phyloP scores from a whole-genome alignment of 768 basidiomycete species.

The Calocybe gangraenosa region DNA sequence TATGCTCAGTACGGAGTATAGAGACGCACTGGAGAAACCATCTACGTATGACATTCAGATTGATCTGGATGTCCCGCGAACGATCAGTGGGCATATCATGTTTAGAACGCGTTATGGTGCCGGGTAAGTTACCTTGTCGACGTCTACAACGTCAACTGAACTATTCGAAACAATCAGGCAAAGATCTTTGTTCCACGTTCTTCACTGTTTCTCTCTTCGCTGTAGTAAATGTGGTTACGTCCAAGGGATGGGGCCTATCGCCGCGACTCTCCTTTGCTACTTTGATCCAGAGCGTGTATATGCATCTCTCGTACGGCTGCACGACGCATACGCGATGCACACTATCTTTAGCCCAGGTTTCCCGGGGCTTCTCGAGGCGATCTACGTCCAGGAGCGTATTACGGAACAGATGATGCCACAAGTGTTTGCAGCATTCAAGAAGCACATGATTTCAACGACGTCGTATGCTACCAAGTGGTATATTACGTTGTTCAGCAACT shows the following conservation, averaged over 20 bases:
- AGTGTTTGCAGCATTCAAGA: constrained; percentile 82
- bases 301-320: constrained; percentile 79
- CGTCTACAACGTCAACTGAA: not conserved
- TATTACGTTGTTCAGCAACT: constrained; percentile 95
- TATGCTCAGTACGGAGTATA: constrained; percentile 46
- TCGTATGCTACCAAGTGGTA: constrained; percentile 99
- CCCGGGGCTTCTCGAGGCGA: constrained; percentile 92
- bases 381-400: constrained; percentile 91
- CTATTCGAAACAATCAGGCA: constrained; percentile 47
- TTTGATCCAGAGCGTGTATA: constrained; percentile 89
- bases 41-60: constrained; percentile 95
- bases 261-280: constrained; percentile 91
- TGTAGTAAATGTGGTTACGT: constrained; percentile 91
- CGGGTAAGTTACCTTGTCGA: constrained; percentile 47
- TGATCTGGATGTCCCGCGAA: constrained; percentile 95
- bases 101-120: constrained; percentile 95
- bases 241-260: constrained; percentile 98
- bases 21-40: constrained; percentile 67
- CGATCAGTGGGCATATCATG: constrained; percentile 91
- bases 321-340: constrained; percentile 87
- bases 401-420: constrained; percentile 86
- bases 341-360: constrained; percentile 90
- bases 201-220: constrained; percentile 86
- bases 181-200: constrained; percentile 90
- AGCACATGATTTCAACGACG: constrained; percentile 88